Evolutionary conservation across 768 basidiomycete species (phyloP).

Genomic region (Coprinellus micaceus): DNA sequence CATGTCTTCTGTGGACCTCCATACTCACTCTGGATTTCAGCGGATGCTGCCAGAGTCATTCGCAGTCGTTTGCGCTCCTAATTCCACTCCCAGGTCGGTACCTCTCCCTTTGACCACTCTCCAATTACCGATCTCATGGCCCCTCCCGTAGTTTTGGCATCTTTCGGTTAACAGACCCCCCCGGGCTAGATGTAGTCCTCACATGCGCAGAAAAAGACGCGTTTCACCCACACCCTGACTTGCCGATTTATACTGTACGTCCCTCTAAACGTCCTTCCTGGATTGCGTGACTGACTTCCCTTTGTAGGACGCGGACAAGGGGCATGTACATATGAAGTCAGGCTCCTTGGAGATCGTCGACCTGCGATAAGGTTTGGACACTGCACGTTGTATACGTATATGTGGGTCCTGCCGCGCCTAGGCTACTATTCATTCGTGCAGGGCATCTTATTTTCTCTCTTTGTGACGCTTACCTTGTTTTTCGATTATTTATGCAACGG

Average conservation of each 20-base stretch:
- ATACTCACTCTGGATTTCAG: constrained; percentile 89
- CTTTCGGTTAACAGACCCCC: constrained; percentile 88
- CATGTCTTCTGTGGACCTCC: constrained; percentile 92
- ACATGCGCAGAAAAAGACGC: constrained; percentile 67
- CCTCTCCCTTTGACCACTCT: neutral
- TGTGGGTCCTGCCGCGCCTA: too few species aligned
- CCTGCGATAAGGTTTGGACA: constrained; percentile 41
- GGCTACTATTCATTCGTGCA: too few species aligned
- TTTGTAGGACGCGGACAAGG: constrained; percentile 74
- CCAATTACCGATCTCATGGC: constrained; percentile 7
- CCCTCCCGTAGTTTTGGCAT: constrained; percentile 65
- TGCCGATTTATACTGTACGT: constrained; percentile 82
- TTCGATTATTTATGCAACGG: too few species aligned
- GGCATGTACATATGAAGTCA: constrained; percentile 78
- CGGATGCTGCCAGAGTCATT: constrained; percentile 88
- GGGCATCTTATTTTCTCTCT: too few species aligned
- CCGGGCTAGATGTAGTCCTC: constrained; percentile 70
- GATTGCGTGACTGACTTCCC: neutral
- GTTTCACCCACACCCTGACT: constrained; percentile 83
- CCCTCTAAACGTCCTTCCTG: constrained; percentile 14
- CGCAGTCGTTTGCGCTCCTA: constrained; percentile 88
- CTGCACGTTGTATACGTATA: neutral
- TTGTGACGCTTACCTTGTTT: too few species aligned
- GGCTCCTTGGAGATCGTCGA: constrained; percentile 80
- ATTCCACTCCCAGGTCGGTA: constrained; percentile 66